Evolutionary conservation across 129 eudicot species (phyloP), one percentile per base, ranked within the genome.

Genomic region (Artemisia argyi): DNA sequence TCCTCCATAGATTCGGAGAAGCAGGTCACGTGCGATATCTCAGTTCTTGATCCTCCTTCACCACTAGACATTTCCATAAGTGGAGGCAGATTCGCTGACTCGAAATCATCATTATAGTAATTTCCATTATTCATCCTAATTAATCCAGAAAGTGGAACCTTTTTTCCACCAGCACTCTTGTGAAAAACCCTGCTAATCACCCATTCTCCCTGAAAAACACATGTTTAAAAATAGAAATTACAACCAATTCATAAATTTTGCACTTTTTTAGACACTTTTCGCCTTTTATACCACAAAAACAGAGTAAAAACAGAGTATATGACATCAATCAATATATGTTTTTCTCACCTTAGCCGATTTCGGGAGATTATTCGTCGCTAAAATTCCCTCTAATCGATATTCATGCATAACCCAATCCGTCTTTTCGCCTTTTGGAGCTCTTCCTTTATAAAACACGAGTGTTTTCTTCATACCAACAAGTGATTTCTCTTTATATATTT

Each of bases 401-500:
- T 91, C 97, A 70, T 91, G 97, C 89, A 91, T 91, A 7, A 91
- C 97, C 97, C 97, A 91, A 63, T 91, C 77, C 2, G 87, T 83
- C 55, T 91, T 91, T 59, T 79, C 89, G 8, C 97, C 97, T 82
- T 74, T 85, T 0, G 95, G 97, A 74, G 97, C 95, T 50, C 97
- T 80, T 17, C 97, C 97, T 73, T 70, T 74, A 69, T 89, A 86
- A 49, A 85, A 92, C 11, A 92, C 96, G 60, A 92, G 73, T 14
- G 90, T 88, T 67, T 92, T 88, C 83, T 88, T 92, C 92, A 88
- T 86, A 15, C 97, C 96, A 3, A 88, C 81, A 1, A 88, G 78
- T 4, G 81, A 49, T 66, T 77, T 84, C 13, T 54, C 84, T 60
- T 79, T 78, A 46, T 70, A 83, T 17, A 92, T 81, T 50, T 86